Conservation (phyloP, 106 monocot species). For the Allium cepa region DNA sequence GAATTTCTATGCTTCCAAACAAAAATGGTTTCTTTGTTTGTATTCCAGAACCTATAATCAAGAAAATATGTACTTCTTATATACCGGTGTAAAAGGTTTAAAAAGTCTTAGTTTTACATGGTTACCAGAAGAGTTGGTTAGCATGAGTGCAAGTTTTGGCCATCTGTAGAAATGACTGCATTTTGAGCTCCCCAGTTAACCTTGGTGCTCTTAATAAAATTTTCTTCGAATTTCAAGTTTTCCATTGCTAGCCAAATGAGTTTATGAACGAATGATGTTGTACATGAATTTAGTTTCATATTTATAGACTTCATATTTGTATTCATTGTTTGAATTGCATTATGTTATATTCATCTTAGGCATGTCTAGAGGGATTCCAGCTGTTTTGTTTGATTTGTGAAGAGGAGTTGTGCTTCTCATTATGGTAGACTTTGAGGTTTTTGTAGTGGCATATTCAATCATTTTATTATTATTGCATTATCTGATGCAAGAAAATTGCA, state of each 20-base stretch:
- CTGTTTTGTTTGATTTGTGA: not conserved
- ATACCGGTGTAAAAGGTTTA: too few species aligned
- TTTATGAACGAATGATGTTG: not conserved
- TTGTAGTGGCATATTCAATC: too few species aligned
- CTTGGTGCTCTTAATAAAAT: not conserved
- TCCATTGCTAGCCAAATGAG: not conserved
- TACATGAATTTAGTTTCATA: not conserved
- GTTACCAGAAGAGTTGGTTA: conserved; percentile 27
- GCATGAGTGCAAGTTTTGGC: conserved; percentile 23
- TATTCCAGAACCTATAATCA: conserved; percentile 8
- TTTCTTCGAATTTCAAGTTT: not conserved
- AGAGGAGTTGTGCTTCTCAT: not conserved
- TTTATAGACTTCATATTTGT: not conserved
- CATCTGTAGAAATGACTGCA: conserved; percentile 12
- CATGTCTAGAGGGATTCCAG: not conserved
- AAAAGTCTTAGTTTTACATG: not conserved
- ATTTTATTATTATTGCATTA: too few species aligned
- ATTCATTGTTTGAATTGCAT: not conserved
- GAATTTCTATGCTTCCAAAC: too few species aligned
- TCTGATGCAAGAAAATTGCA: too few species aligned
- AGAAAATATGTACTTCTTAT: too few species aligned
- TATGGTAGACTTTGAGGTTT: not conserved
- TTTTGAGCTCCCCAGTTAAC: conserved; percentile 41
- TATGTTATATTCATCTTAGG: too few species aligned
- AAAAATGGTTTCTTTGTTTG: too few species aligned